A percentile compares a stretch with the other conserved stretches of the same genome.
phyloP scores from a whole-genome alignment of 1,139 yeast genomes.

The Arxiozyma bovina region DNA sequence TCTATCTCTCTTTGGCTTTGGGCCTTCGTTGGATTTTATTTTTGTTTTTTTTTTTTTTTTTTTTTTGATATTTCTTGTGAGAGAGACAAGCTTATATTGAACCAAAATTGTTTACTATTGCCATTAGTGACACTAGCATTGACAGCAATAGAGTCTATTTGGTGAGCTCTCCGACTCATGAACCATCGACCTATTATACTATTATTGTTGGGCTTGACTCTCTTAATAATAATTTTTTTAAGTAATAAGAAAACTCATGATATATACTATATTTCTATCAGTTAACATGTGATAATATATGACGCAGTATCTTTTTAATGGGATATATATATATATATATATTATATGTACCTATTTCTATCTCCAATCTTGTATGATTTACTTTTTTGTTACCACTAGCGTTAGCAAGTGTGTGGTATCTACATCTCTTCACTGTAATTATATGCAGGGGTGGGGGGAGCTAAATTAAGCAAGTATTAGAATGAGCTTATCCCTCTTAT shows the following conservation, averaged over 20 bases:
- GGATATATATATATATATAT: not conserved
- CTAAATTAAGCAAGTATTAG: not conserved
- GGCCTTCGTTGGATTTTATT: not conserved
- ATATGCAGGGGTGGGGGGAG: not conserved
- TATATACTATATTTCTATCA: not conserved
- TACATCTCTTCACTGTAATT: too few species aligned
- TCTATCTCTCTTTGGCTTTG: not conserved
- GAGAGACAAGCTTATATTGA: too few species aligned
- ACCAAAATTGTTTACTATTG: too few species aligned
- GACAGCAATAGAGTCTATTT: not conserved
- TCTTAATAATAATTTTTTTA: not conserved
- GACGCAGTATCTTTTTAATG: not conserved
- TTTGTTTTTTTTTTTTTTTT: too few species aligned
- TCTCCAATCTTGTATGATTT: not conserved
- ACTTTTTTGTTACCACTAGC: not conserved
- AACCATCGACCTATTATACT: not conserved
- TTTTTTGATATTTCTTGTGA: too few species aligned
- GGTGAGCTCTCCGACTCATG: not conserved
- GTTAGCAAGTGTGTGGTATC: too few species aligned
- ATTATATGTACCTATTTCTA: not conserved
- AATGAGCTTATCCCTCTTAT: conserved; percentile 1
- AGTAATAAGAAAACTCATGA: not conserved
- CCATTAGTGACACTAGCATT: too few species aligned
- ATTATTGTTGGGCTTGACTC: not conserved
- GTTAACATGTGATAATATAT: not conserved